Base-by-base conservation (phyloP, 257 asterid genomes). In the Handroanthus guayacan region DNA sequence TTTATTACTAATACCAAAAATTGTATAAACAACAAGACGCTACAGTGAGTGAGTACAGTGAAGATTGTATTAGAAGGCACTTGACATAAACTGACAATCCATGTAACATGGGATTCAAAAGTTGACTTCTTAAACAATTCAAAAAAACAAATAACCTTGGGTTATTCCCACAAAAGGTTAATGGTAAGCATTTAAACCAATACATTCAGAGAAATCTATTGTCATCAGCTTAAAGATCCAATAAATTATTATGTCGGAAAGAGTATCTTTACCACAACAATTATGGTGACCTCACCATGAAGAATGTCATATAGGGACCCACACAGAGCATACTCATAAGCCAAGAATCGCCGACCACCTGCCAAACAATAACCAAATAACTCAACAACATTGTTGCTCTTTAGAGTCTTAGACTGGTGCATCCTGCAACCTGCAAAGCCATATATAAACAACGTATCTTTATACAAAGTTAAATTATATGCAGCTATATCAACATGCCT, bases 281-380 rank as follows among this genome's bases (percentile, higher is more conserved):
- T 13, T 73, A 34, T 14, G n/a, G 47, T 14, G 12, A 75, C 79
- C 83, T 41, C 69, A 87, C 91, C 91, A 55, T 87, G 91, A 62
- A 87, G 91, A 76, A 87, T 80, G 75, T 87, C 86, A 51, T 84
- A 89, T 64, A 87, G 87, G 38, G 91, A 84, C 70, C 91, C 89
- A 82, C 82, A 78, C 47, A 84, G 65, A 20, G 89, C 88, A 77
- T 76, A 85, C 72, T 85, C 91, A 69, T 81, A 87, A 51, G 89
- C 91, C 68, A 86, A 71, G 68, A 82, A 79, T 45, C 87, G 89
- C 48, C 76, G 77, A 62, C 86, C 86, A 67, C 86, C 84, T 39
- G 79, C 89, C 76, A 83, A 84, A 78, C 83, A 83, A 76, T 87
- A 87, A 63, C 92, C 90, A 34, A 86, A 85, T 72, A 88, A 86